phyloP scores from a whole-genome alignment of 2,329 filamentous ascomycete genomes.

The Sarocladium kiliense region DNA sequence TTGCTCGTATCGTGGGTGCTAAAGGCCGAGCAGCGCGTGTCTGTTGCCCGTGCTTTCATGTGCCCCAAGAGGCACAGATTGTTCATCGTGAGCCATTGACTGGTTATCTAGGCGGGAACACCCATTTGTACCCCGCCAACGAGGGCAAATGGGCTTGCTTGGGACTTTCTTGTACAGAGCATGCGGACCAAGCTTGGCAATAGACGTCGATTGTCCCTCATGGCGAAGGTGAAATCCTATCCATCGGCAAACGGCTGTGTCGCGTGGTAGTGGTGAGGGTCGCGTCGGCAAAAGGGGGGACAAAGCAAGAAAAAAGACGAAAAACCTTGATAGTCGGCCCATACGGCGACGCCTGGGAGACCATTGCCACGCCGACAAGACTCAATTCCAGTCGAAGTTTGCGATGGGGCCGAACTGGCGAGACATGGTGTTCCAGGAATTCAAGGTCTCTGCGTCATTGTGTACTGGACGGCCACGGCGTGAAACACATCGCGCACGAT shows the following conservation, averaged over 20 bases:
- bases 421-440: constrained; percentile 1
- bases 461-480: background rate
- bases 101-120: too few species aligned
- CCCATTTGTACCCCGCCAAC: too few species aligned
- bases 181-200: too few species aligned
- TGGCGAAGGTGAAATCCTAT: too few species aligned
- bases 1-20: constrained; percentile 1
- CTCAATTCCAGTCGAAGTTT: background rate
- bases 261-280: constrained; percentile 1
- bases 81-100: too few species aligned
- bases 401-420: background rate
- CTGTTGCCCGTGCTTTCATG: background rate
- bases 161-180: too few species aligned
- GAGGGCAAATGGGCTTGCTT: too few species aligned
- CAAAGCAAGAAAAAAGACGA: background rate
- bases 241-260: background rate
- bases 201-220: too few species aligned
- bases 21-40: background rate
- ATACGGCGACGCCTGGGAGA: background rate
- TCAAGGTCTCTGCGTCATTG: constrained; percentile 1
- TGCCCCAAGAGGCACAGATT: too few species aligned
- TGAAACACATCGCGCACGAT: constrained; percentile 1
- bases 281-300: background rate
- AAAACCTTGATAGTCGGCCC: background rate
- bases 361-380: constrained; percentile 5